Evolutionary conservation across 2,329 filamentous ascomycete species (phyloP).

Genomic region (Apiospora pterosperma): DNA sequence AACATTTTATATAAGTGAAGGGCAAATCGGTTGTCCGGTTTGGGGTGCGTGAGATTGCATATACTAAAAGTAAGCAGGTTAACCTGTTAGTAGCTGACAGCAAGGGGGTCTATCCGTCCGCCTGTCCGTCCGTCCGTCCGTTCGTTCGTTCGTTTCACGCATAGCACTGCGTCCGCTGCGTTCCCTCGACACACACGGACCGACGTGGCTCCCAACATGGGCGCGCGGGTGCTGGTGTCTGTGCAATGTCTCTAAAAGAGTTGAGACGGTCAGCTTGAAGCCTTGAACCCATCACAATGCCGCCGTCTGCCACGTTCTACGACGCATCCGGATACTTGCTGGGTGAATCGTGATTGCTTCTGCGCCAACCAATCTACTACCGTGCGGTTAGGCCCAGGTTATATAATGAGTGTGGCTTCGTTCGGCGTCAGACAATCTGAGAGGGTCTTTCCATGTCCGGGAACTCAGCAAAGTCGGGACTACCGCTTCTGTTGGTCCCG

Average conservation of each 20-base stretch:
- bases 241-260: not conserved
- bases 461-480: not conserved
- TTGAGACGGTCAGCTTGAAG: not conserved
- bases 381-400: not conserved
- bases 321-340: not conserved
- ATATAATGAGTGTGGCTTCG: not conserved
- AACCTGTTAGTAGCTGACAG: not conserved
- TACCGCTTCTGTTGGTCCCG: too few relatives aligned
- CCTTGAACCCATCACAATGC: not conserved
- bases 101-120: not conserved
- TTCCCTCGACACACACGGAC: not conserved
- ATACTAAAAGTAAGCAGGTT: too few relatives aligned
- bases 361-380: not conserved
- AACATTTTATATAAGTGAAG: not conserved
- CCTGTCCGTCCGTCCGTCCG: too few relatives aligned
- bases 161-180: not conserved
- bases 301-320: not conserved
- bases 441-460: not conserved
- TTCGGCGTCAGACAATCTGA: not conserved
- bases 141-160: not conserved
- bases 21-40: not conserved
- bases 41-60: too few relatives aligned
- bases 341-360: not conserved
- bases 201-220: not conserved
- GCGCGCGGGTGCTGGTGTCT: not conserved